These are phyloP conservation scores for Lanmaoa pseudosensibilis DNA, from an alignment of 768 basidiomycete genomes.

Conservation along the genomic window DNA sequence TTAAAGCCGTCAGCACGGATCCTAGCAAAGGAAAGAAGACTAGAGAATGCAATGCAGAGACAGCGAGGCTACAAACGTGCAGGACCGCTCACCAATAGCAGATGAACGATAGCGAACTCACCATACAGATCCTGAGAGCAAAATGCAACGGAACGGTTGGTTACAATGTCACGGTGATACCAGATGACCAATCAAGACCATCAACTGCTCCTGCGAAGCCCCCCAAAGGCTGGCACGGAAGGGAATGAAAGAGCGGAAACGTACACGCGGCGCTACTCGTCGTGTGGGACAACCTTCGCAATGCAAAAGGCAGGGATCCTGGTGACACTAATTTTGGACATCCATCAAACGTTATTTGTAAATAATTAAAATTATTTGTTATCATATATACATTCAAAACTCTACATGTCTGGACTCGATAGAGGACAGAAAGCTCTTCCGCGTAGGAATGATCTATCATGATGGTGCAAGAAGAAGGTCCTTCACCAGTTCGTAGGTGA, in stretches of 20 bases:
- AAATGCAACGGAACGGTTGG: slow-evolving; percentile 10
- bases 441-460: neutral
- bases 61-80: slow-evolving; percentile 27
- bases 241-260: slow-evolving; percentile 15
- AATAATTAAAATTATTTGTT: slow-evolving; percentile 7
- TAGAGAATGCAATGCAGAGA: slow-evolving; percentile 24
- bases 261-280: slow-evolving; percentile 16
- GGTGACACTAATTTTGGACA: slow-evolving; percentile 8
- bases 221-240: slow-evolving; percentile 3
- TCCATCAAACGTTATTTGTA: slow-evolving; percentile 13
- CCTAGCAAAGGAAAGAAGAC: slow-evolving; percentile 10
- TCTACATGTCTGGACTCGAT: neutral
- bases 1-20: slow-evolving; percentile 17
- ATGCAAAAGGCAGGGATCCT: neutral
- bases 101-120: slow-evolving; percentile 17
- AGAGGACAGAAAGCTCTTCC: neutral
- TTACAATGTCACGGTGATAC: slow-evolving; percentile 3
- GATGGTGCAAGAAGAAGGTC: slow-evolving; percentile 43
- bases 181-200: slow-evolving; percentile 30
- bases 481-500: slow-evolving; percentile 73
- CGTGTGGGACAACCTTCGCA: slow-evolving; percentile 17
- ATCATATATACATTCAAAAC: neutral
- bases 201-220: slow-evolving; percentile 12
- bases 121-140: slow-evolving; percentile 22
- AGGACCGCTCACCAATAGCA: slow-evolving; percentile 1